Conservation (phyloP, 2,329 filamentous ascomycete genomes). For the Penicillium sp. region DNA sequence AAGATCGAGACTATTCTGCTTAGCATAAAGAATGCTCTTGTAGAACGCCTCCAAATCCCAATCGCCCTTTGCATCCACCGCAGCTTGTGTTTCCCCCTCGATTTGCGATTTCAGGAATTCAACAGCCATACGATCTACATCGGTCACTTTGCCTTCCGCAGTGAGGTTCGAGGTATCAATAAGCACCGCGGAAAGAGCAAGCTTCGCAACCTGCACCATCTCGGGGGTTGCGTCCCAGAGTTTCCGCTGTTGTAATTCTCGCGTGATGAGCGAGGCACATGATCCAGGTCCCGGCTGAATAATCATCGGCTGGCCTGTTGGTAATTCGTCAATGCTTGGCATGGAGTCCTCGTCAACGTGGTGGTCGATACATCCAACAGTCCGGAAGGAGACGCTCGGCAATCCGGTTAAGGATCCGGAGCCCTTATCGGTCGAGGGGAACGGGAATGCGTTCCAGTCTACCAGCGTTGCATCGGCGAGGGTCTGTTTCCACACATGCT, state of each 20-base stretch:
- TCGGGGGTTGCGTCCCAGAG: constrained; percentile 36
- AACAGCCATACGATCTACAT: constrained; percentile 52
- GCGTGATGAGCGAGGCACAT: constrained; percentile 58
- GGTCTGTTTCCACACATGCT: constrained; percentile 1
- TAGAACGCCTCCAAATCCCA: constrained; percentile 55
- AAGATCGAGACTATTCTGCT: constrained; percentile 54
- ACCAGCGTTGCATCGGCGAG: constrained; percentile 39
- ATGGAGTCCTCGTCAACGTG: constrained; percentile 60
- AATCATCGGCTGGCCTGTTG: constrained; percentile 49
- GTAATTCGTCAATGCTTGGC: constrained; percentile 35
- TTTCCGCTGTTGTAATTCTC: constrained; percentile 49
- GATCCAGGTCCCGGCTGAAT: constrained; percentile 57
- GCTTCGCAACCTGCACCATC: constrained; percentile 37
- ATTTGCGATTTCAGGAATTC: constrained; percentile 55
- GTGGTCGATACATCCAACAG: constrained; percentile 61
- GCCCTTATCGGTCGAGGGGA: constrained; percentile 44
- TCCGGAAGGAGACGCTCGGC: constrained; percentile 42
- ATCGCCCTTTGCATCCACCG: constrained; percentile 10
- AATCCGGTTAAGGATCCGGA: constrained; percentile 51
- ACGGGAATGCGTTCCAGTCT: constrained; percentile 48
- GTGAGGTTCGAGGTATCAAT: constrained; percentile 48
- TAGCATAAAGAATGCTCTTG: constrained; percentile 53
- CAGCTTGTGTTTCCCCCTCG: constrained; percentile 15
- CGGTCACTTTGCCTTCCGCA: constrained; percentile 46
- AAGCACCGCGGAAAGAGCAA: constrained; percentile 45